phyloP scores from a whole-genome alignment of 768 basidiomycete genomes.

The Candolleomyces eurysporus region DNA sequence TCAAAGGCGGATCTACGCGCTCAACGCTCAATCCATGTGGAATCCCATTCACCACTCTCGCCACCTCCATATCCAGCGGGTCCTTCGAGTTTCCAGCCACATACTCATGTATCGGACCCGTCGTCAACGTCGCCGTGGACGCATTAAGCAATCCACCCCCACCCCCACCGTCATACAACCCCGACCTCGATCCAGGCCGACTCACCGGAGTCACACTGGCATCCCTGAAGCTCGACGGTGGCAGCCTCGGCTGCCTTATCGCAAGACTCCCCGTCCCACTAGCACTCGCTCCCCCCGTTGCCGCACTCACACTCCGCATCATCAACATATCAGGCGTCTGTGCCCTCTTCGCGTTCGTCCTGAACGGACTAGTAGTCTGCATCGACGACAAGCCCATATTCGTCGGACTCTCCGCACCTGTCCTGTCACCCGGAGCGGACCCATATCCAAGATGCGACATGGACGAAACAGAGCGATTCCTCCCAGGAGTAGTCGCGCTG shows the following conservation, averaged over 20 bases:
- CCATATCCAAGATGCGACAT: slow-evolving; percentile 56
- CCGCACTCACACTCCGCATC: slow-evolving; percentile 37
- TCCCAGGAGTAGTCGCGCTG: slow-evolving; percentile 52
- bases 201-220: slow-evolving; percentile 34
- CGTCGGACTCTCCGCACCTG: slow-evolving; percentile 15
- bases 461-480: slow-evolving; percentile 55
- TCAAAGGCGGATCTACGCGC: slow-evolving; percentile 77
- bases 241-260: slow-evolving; percentile 38
- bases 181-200: slow-evolving; percentile 26
- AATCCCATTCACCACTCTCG: slow-evolving; percentile 69
- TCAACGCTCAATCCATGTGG: slow-evolving; percentile 76
- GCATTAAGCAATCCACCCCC: background rate
- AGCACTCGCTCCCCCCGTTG: slow-evolving; percentile 25
- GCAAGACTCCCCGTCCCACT: slow-evolving; percentile 18
- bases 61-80: slow-evolving; percentile 82
- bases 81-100: slow-evolving; percentile 65
- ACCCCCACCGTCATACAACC: background rate
- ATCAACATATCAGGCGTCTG: slow-evolving; percentile 62
- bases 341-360: slow-evolving; percentile 24
- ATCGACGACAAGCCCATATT: slow-evolving; percentile 1
- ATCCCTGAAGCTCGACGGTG: slow-evolving; percentile 79
- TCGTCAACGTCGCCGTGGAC: slow-evolving; percentile 33
- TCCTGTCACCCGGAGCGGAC: background rate
- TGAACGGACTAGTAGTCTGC: slow-evolving; percentile 4
- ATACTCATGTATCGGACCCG: slow-evolving; percentile 57